Conservation (phyloP, 495 filamentous ascomycete genomes). For the Neurospora sp. region DNA sequence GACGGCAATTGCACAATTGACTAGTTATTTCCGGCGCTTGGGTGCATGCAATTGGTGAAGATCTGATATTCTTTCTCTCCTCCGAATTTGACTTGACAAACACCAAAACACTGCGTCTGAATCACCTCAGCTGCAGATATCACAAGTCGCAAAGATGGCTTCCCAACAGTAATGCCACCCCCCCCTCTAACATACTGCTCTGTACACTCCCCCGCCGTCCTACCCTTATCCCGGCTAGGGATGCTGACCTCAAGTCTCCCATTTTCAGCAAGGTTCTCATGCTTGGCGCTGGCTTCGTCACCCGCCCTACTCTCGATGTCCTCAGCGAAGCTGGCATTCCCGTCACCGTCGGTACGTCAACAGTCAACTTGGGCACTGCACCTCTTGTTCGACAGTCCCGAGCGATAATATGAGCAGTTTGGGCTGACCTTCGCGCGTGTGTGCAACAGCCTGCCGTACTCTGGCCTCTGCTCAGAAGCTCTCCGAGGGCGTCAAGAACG, state of each 20-base stretch:
- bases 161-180: constrained; percentile 21
- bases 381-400: neutral
- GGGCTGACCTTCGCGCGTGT: neutral
- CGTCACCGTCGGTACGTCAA: constrained; percentile 68
- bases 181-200: too few species aligned
- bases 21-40: neutral
- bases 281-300: constrained; percentile 72
- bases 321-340: constrained; percentile 62
- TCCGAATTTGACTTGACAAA: neutral
- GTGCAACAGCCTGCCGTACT: constrained; percentile 66
- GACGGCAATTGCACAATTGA: neutral
- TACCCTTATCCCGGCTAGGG: neutral
- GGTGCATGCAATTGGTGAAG: neutral
- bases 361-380: neutral
- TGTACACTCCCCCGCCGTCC: neutral
- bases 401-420: neutral
- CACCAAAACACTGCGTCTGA: constrained; percentile 5
- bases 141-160: constrained; percentile 13
- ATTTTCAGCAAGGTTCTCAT: constrained; percentile 47
- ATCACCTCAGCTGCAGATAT: constrained; percentile 3
- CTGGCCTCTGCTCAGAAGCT: constrained; percentile 67
- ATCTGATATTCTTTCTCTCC: neutral
- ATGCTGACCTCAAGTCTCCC: neutral
- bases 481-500: constrained; percentile 56
- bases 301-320: constrained; percentile 68